Percentiles rank a stretch among this genome's conserved stretches.
Evolutionary conservation across 176 grass and related monocot species (phyloP).

Genomic region (Carex pumila): DNA sequence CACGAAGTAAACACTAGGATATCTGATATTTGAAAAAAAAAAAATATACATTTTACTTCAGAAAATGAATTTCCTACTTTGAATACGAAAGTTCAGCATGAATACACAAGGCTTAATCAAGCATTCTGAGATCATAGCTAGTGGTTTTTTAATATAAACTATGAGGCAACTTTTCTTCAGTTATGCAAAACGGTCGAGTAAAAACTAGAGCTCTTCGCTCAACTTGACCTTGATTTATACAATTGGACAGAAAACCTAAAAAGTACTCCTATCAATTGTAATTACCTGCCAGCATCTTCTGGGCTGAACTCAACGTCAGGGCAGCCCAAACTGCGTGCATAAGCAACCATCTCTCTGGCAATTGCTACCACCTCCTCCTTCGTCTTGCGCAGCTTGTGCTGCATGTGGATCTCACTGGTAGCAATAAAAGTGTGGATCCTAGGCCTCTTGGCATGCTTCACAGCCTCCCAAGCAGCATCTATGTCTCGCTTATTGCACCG

Average conservation of each 20-base stretch:
- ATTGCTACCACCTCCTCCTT: constrained; percentile 57
- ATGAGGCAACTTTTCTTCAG: background rate
- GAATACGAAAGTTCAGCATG: background rate
- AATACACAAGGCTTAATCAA: too few relatives aligned
- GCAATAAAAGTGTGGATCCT: constrained; percentile 84
- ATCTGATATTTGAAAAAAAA: too few relatives aligned
- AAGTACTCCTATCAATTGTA: background rate
- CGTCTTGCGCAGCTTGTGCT: constrained; percentile 56
- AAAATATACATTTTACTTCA: too few relatives aligned
- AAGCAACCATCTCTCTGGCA: constrained; percentile 67
- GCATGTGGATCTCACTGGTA: constrained; percentile 83
- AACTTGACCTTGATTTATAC: background rate
- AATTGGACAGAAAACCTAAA: background rate
- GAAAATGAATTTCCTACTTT: too few relatives aligned
- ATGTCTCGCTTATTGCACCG: constrained; percentile 74
- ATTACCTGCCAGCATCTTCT: constrained; percentile 81
- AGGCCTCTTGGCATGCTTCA: constrained; percentile 51
- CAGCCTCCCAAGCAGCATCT: constrained; percentile 88
- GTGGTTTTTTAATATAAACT: too few relatives aligned
- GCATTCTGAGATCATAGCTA: background rate
- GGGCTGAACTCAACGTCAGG: constrained; percentile 75
- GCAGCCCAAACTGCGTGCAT: constrained; percentile 69
- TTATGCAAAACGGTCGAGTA: background rate
- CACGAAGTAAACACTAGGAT: background rate
- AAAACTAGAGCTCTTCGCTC: background rate